Evolutionary conservation across 345 rosid genomes (phyloP).

Genomic region (Litchi chinensis): DNA sequence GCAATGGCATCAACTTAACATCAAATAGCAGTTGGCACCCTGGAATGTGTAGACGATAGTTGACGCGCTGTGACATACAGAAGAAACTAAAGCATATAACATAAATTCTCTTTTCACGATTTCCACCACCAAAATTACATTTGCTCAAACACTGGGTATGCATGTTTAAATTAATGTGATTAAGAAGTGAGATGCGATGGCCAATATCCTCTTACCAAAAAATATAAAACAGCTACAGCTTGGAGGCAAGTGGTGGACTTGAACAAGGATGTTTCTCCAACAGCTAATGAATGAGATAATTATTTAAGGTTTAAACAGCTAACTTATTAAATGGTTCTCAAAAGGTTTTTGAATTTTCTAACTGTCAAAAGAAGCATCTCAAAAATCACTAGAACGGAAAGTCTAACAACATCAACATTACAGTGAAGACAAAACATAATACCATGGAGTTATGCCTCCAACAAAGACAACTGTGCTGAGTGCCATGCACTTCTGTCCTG

Average conservation of each 20-base stretch:
- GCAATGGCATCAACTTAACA: constrained; percentile 2
- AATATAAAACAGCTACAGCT: not conserved
- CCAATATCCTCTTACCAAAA: not conserved
- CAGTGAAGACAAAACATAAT: constrained; percentile 8
- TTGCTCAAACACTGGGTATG: not conserved
- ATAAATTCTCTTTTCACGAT: not conserved
- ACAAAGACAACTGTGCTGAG: constrained; percentile 53
- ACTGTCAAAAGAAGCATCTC: not conserved
- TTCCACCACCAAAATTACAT: not conserved
- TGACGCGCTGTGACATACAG: not conserved
- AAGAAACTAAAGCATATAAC: not conserved
- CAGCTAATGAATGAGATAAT: not conserved
- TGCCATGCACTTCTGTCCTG: constrained; percentile 62
- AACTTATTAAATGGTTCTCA: not conserved
- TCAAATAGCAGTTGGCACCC: not conserved
- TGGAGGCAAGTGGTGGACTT: not conserved
- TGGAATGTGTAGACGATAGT: not conserved
- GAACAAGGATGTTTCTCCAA: not conserved
- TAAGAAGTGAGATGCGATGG: not conserved
- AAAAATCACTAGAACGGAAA: not conserved
- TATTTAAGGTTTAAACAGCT: constrained; percentile 4
- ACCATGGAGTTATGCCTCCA: constrained; percentile 59
- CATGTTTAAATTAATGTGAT: not conserved
- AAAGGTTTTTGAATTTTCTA: not conserved
- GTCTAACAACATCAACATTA: not conserved